phyloP scores from a whole-genome alignment of 495 filamentous ascomycete species.

The Hamigera avellanea region DNA sequence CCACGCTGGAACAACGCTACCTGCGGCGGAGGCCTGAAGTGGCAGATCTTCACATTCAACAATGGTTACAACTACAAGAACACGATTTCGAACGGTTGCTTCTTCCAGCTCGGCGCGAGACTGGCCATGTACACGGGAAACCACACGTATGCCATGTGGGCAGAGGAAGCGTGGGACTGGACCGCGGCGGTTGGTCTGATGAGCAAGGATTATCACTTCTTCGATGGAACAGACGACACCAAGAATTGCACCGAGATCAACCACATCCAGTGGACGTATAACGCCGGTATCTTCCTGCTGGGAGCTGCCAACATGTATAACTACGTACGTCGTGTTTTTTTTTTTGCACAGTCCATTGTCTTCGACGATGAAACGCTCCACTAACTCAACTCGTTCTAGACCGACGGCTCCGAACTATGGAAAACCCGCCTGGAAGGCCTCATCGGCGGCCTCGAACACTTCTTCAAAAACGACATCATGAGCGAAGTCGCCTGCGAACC shows the following conservation, averaged over 20 bases:
- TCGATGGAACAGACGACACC: slow-evolving; percentile 51
- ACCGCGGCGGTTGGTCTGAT: slow-evolving; percentile 39
- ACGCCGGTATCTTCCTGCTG: slow-evolving; percentile 49
- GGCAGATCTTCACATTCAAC: slow-evolving; percentile 79
- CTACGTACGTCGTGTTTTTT: slow-evolving; percentile 29
- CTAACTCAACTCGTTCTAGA: slow-evolving; percentile 25
- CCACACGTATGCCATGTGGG: slow-evolving; percentile 55
- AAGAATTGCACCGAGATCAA: slow-evolving; percentile 38
- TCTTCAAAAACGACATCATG: slow-evolving; percentile 43
- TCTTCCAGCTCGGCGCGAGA: slow-evolving; percentile 70
- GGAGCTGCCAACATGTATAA: slow-evolving; percentile 68
- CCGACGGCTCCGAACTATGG: slow-evolving; percentile 45
- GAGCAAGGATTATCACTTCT: slow-evolving; percentile 42
- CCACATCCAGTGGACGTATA: slow-evolving; percentile 56
- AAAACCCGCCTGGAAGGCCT: slow-evolving; percentile 40
- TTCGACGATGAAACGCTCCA: background rate
- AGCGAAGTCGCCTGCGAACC: slow-evolving; percentile 48
- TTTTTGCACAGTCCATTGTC: background rate
- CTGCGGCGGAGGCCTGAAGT: slow-evolving; percentile 63
- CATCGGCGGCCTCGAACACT: slow-evolving; percentile 35
- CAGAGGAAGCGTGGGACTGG: slow-evolving; percentile 58
- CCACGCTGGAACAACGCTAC: slow-evolving; percentile 55
- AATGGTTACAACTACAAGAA: slow-evolving; percentile 77
- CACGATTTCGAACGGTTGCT: slow-evolving; percentile 66
- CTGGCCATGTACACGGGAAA: slow-evolving; percentile 64